Percentiles rank a stretch among this genome's conserved stretches.
Evolutionary conservation across 2,329 filamentous ascomycete genomes (phyloP).

Genomic region (Capronia americana): DNA sequence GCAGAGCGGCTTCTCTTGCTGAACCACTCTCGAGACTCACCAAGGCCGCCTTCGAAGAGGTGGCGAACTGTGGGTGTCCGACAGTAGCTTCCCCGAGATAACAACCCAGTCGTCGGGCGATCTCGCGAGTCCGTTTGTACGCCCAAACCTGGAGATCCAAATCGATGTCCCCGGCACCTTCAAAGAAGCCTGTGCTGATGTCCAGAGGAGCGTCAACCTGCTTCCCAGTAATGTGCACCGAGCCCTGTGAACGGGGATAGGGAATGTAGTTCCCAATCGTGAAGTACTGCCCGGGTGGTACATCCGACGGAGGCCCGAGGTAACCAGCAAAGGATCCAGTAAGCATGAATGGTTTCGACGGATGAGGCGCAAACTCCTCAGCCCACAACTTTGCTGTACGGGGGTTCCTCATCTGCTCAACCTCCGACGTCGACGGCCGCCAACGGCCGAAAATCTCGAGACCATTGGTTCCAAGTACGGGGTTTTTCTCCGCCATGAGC

Average conservation of each 20-base stretch:
- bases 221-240: conserved; percentile 61
- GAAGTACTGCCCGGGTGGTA: conserved; percentile 58
- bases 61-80: conserved; percentile 48
- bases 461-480: conserved; percentile 62
- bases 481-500: conserved; percentile 25
- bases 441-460: conserved; percentile 19
- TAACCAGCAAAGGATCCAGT: conserved; percentile 9
- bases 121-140: conserved; percentile 69
- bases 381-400: conserved; percentile 62
- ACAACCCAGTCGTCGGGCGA: conserved; percentile 61
- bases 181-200: conserved; percentile 65
- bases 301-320: conserved; percentile 15
- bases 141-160: conserved; percentile 61
- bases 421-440: conserved; percentile 40
- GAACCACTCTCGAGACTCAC: not conserved
- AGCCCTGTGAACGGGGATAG: conserved; percentile 67
- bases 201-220: conserved; percentile 53
- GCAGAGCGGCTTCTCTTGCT: conserved; percentile 12
- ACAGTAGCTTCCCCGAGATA: conserved; percentile 53
- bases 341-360: conserved; percentile 33
- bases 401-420: conserved; percentile 41
- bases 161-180: conserved; percentile 63
- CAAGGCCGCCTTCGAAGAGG: conserved; percentile 53
- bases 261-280: conserved; percentile 60
- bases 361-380: conserved; percentile 55